These are phyloP conservation scores for Nicotiana rustica DNA, from an alignment of 305 asterid genomes.

Conservation along the genomic window DNA sequence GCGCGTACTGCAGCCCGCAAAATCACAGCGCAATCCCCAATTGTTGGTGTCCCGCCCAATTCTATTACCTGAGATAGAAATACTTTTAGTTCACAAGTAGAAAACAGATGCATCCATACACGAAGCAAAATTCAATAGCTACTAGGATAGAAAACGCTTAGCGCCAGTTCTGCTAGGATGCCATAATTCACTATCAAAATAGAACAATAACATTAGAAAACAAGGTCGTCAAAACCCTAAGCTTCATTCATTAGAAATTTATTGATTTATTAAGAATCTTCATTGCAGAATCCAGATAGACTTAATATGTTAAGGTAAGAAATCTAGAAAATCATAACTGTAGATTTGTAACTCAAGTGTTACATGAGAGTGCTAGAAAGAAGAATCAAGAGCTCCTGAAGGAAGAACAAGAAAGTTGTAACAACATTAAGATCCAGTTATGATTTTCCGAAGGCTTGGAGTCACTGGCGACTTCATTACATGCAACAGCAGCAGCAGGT, in stretches of 20 bases:
- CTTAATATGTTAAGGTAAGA: constrained; percentile 3
- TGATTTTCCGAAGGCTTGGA: constrained; percentile 2
- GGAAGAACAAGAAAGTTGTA: constrained; percentile 26
- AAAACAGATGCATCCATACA: constrained; percentile 24
- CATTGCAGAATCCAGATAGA: background rate
- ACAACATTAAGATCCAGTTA: constrained; percentile 13
- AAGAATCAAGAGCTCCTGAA: background rate
- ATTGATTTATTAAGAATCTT: constrained; percentile 8
- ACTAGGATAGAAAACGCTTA: constrained; percentile 23
- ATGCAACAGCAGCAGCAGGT: constrained; percentile 15
- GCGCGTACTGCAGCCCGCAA: constrained; percentile 98
- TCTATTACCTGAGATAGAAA: constrained; percentile 73
- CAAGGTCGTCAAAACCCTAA: background rate
- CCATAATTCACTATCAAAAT: constrained; percentile 23
- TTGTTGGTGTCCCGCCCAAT: constrained; percentile 92
- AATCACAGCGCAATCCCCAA: constrained; percentile 94
- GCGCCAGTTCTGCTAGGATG: constrained; percentile 15
- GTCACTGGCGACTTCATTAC: constrained; percentile 18
- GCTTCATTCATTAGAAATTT: constrained; percentile 1
- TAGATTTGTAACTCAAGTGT: background rate
- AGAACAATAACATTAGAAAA: background rate
- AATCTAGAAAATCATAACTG: constrained; percentile 1
- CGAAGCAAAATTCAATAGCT: constrained; percentile 22
- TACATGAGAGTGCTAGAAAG: constrained; percentile 25
- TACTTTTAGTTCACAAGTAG: constrained; percentile 35